phyloP scores from a whole-genome alignment of 2,329 filamentous ascomycete genomes.

The Colletotrichum somersetense region DNA sequence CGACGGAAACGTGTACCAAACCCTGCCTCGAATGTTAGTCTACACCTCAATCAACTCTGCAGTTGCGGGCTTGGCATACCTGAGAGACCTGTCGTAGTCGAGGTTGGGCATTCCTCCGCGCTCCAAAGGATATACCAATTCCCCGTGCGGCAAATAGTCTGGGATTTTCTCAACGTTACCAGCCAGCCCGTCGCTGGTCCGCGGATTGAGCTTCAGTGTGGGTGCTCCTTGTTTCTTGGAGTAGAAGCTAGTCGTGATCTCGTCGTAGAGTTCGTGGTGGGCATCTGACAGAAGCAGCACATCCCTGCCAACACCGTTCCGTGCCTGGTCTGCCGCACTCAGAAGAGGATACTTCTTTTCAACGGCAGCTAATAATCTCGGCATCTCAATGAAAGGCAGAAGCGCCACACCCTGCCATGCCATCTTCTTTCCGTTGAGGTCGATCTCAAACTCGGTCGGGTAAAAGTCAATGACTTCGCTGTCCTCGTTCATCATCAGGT shows the following conservation, averaged over 20 bases:
- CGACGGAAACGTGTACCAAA: slow-evolving; percentile 86
- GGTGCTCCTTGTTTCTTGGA: slow-evolving; percentile 83
- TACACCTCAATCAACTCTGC: neutral
- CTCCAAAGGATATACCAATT: slow-evolving; percentile 82
- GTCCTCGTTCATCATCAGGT: slow-evolving; percentile 87
- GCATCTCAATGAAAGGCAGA: slow-evolving; percentile 96
- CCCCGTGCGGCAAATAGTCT: slow-evolving; percentile 85
- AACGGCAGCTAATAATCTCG: slow-evolving; percentile 85
- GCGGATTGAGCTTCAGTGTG: slow-evolving; percentile 80
- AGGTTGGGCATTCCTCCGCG: slow-evolving; percentile 79
- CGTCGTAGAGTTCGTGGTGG: slow-evolving; percentile 84
- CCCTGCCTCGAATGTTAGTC: slow-evolving; percentile 65
- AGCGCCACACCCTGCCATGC: slow-evolving; percentile 97
- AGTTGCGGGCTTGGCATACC: slow-evolving; percentile 64
- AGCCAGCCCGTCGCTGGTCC: slow-evolving; percentile 80
- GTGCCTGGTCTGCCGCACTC: slow-evolving; percentile 78
- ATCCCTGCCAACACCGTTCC: slow-evolving; percentile 85
- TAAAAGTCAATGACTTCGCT: slow-evolving; percentile 98
- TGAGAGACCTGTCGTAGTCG: slow-evolving; percentile 88
- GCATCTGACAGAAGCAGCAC: slow-evolving; percentile 86
- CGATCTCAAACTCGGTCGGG: slow-evolving; percentile 91
- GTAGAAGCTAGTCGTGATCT: slow-evolving; percentile 88
- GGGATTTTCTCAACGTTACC: slow-evolving; percentile 87
- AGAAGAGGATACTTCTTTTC: slow-evolving; percentile 84
- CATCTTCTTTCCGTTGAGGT: slow-evolving; percentile 98